A percentile compares a stretch with the other conserved stretches of the same genome.
Conservation (phyloP, 805 yeast species). For the Candida morakotiae region DNA sequence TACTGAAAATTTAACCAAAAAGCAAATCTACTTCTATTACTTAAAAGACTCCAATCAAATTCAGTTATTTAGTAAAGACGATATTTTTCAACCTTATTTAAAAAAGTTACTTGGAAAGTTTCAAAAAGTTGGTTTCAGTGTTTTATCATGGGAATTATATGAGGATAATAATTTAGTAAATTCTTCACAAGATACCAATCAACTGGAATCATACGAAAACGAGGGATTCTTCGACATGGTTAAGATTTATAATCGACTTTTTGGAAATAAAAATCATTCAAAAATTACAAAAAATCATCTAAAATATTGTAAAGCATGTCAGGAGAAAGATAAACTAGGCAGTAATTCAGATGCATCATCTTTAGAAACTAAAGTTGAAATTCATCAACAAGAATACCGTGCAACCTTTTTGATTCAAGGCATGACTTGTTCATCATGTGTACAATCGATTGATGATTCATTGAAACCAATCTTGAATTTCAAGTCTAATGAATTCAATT, state of each 20-base stretch:
- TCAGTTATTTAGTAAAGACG: conserved; percentile 17
- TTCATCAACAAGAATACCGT: conserved; percentile 24
- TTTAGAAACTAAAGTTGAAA: conserved; percentile 22
- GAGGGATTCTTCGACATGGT: conserved; percentile 15
- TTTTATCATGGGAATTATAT: conserved; percentile 30
- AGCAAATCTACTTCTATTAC: conserved; percentile 7
- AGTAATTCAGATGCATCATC: conserved; percentile 13
- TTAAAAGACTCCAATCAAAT: conserved; percentile 21
- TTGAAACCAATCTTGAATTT: conserved; percentile 19
- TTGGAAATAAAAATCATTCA: conserved; percentile 5
- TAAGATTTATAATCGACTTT: conserved; percentile 15
- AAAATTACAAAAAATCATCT: conserved; percentile 29
- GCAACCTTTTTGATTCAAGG: conserved; percentile 53
- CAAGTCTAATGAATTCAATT: conserved; percentile 22
- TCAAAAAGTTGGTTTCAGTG: conserved; percentile 34
- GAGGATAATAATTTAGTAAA: conserved; percentile 14
- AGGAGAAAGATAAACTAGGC: conserved; percentile 13
- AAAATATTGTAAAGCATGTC: conserved; percentile 40
- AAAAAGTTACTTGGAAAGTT: conserved; percentile 22
- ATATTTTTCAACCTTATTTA: conserved; percentile 10
- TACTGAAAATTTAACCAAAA: conserved; percentile 1
- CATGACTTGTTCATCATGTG: conserved; percentile 41
- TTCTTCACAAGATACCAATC: conserved; percentile 19
- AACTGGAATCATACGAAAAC: conserved; percentile 16
- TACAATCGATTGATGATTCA: conserved; percentile 22